Conservation (phyloP, 2,329 filamentous ascomycete genomes). For the Endocalyx cinctus region DNA sequence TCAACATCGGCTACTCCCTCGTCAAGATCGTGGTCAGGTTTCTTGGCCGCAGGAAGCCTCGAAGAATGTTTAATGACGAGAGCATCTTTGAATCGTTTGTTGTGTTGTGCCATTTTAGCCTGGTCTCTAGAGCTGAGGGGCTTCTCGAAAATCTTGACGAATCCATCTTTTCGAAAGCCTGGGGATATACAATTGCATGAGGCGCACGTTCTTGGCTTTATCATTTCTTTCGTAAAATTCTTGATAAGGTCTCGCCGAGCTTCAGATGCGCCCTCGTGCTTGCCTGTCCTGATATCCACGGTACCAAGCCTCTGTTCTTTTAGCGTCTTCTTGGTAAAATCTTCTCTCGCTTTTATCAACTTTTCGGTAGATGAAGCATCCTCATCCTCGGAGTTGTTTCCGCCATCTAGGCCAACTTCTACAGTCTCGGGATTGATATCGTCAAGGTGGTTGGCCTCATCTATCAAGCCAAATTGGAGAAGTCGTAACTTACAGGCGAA, state of each 20-base stretch:
- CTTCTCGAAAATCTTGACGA: constrained; percentile 90
- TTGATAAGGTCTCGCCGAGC: constrained; percentile 72
- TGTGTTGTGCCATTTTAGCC: constrained; percentile 67
- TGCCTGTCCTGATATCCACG: constrained; percentile 53
- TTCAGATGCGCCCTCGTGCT: constrained; percentile 80
- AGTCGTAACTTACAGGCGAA: constrained; percentile 82
- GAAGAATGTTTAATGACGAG: constrained; percentile 48
- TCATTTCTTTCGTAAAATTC: constrained; percentile 73
- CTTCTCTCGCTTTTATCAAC: constrained; percentile 47
- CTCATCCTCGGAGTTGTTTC: constrained; percentile 61
- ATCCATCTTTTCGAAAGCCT: constrained; percentile 81
- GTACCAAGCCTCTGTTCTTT: constrained; percentile 49
- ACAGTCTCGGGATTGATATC: constrained; percentile 31
- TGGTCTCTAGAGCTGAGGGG: constrained; percentile 69
- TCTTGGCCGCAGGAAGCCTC: constrained; percentile 29
- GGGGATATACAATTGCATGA: constrained; percentile 69
- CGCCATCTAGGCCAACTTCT: constrained; percentile 39
- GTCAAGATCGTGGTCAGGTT: constrained; percentile 47
- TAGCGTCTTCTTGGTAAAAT: constrained; percentile 71
- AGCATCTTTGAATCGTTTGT: constrained; percentile 65
- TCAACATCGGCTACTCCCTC: constrained; percentile 68
- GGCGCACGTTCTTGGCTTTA: constrained; percentile 64
- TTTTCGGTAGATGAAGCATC: constrained; percentile 50
- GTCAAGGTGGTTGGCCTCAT: constrained; percentile 43
- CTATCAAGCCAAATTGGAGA: constrained; percentile 75